Evolutionary conservation across 2,329 filamentous ascomycete species (phyloP).

Genomic region (Aureobasidium sp.): DNA sequence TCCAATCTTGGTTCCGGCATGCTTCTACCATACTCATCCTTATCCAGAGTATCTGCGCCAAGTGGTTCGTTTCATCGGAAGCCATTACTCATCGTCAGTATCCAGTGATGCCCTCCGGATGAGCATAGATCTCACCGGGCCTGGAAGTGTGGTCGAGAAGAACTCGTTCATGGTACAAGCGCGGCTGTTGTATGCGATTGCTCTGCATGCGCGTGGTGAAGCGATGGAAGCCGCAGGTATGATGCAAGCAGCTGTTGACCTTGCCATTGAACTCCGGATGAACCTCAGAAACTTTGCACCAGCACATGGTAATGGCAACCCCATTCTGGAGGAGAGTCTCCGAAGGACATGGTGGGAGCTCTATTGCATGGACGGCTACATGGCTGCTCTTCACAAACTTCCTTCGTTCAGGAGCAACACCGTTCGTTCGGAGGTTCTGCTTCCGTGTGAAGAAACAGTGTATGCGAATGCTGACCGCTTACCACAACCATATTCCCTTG

Average conservation of each 20-base stretch:
- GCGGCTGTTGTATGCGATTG: constrained; percentile 66
- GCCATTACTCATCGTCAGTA: constrained; percentile 42
- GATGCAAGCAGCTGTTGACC: constrained; percentile 56
- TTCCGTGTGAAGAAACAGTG: constrained; percentile 78
- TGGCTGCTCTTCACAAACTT: constrained; percentile 67
- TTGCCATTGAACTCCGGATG: constrained; percentile 69
- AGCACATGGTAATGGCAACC: constrained; percentile 53
- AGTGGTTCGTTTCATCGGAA: constrained; percentile 49
- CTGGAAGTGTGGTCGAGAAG: constrained; percentile 15
- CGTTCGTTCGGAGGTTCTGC: constrained; percentile 55
- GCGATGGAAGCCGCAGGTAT: constrained; percentile 59
- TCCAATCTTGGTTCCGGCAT: constrained; percentile 46
- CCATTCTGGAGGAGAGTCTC: constrained; percentile 71
- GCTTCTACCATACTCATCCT: constrained; percentile 30
- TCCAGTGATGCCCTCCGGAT: constrained; percentile 37
- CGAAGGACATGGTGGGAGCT: constrained; percentile 86
- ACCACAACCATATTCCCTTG: constrained; percentile 52
- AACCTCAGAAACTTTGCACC: constrained; percentile 60
- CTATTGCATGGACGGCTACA: constrained; percentile 74
- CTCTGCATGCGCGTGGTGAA: constrained; percentile 67
- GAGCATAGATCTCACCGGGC: constrained; percentile 40
- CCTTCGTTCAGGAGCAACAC: constrained; percentile 63
- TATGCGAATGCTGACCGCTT: constrained; percentile 44
- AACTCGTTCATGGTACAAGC: constrained; percentile 60
- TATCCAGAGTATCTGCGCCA: constrained; percentile 42